A percentile compares a stretch with the other conserved stretches of the same genome.
These are phyloP conservation scores for Inonotus hispidus DNA, from an alignment of 1,284 basidiomycete genomes.

Conservation along the genomic window DNA sequence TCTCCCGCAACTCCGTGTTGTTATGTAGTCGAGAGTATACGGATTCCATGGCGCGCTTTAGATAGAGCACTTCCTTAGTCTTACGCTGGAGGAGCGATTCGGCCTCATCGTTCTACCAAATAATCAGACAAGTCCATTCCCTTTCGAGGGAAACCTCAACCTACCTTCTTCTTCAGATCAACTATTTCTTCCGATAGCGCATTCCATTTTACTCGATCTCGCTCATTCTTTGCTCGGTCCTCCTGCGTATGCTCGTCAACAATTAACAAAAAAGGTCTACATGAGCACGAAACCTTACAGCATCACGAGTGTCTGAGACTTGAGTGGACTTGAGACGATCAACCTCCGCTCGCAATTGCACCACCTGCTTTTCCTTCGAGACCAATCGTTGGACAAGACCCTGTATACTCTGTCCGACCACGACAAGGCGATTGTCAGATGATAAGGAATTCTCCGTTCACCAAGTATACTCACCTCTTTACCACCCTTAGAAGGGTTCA, in stretches of 20 bases:
- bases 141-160: constrained; percentile 13
- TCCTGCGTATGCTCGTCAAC: constrained; percentile 41
- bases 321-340: constrained; percentile 57
- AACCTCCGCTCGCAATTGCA: constrained; percentile 68
- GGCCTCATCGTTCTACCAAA: constrained; percentile 46
- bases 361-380: constrained; percentile 81
- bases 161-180: constrained; percentile 63
- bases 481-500: constrained; percentile 4
- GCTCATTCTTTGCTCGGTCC: constrained; percentile 71
- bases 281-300: constrained; percentile 37
- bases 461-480: constrained; percentile 45
- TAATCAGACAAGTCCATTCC: not conserved
- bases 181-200: constrained; percentile 73
- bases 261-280: not conserved
- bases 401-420: constrained; percentile 49
- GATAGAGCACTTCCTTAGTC: constrained; percentile 69
- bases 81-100: constrained; percentile 47
- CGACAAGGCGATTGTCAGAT: not conserved
- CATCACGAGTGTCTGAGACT: constrained; percentile 49
- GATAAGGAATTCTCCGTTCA: too few species aligned
- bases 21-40: constrained; percentile 73
- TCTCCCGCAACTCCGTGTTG: constrained; percentile 42
- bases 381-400: constrained; percentile 79
- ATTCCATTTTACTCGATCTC: constrained; percentile 71
- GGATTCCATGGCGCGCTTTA: constrained; percentile 80